Conservation (phyloP, 352 stramenopile genomes). For the Globisporangium nagaii region DNA sequence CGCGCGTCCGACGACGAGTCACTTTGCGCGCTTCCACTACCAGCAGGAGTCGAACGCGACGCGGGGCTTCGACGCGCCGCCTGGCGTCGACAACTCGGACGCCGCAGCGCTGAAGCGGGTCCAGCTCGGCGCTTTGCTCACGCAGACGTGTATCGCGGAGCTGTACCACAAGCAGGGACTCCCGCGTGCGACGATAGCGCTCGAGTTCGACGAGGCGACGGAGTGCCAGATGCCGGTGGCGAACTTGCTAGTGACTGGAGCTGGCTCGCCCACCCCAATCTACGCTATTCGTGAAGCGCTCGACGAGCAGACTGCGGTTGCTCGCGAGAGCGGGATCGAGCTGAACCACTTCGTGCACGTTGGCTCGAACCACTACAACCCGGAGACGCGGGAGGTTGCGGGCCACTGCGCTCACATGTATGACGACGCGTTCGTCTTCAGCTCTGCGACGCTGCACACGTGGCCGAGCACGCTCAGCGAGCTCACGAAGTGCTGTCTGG, state of each 20-base stretch:
- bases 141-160: slow-evolving; percentile 51
- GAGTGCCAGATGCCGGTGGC: slow-evolving; percentile 35
- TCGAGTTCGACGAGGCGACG: slow-evolving; percentile 33
- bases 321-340: slow-evolving; percentile 5
- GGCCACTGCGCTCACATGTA: slow-evolving; percentile 50
- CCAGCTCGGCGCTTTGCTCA: slow-evolving; percentile 42
- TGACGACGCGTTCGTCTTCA: slow-evolving; percentile 48
- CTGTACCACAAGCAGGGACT: slow-evolving; percentile 41
- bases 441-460: slow-evolving; percentile 52
- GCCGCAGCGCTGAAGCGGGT: slow-evolving; percentile 36
- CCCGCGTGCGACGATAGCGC: slow-evolving; percentile 35
- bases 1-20: slow-evolving; percentile 15
- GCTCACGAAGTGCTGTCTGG: slow-evolving; percentile 40
- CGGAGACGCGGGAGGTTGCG: slow-evolving; percentile 26
- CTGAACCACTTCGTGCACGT: slow-evolving; percentile 65
- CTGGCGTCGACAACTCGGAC: slow-evolving; percentile 50
- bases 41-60: slow-evolving; percentile 35
- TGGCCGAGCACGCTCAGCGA: slow-evolving; percentile 45
- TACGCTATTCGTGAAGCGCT: neutral
- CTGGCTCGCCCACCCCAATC: slow-evolving; percentile 17
- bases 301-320: slow-evolving; percentile 4
- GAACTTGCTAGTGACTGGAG: slow-evolving; percentile 38
- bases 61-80: slow-evolving; percentile 53
- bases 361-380: slow-evolving; percentile 57
- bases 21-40: slow-evolving; percentile 62